Conservation (phyloP, 371 early-diverging fungal genomes). For the Thermomucor indicae-seudaticae region DNA sequence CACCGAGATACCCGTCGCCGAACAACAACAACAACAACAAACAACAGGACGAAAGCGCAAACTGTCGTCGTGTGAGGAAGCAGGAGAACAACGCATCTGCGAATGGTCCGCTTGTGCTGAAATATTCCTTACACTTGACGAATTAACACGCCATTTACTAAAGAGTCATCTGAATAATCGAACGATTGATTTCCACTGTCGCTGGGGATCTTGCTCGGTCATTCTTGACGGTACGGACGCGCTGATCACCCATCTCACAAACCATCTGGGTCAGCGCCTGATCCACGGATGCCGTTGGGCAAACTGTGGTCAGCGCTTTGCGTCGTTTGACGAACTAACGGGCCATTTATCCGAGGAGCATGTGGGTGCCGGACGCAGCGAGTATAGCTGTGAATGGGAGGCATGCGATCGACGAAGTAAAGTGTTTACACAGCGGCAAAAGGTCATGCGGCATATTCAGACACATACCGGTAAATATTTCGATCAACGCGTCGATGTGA, state of each 20-base stretch:
- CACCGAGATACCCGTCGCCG: not conserved
- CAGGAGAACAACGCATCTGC: constrained; percentile 34
- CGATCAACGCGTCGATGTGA: not conserved
- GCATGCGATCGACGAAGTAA: constrained; percentile 67
- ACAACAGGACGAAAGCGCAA: not conserved
- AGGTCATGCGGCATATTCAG: constrained; percentile 83
- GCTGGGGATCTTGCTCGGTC: constrained; percentile 73
- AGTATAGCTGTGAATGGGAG: constrained; percentile 81
- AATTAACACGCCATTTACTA: constrained; percentile 77
- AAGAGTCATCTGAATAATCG: constrained; percentile 62
- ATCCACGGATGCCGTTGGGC: constrained; percentile 62
- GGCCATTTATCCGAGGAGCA: constrained; percentile 74
- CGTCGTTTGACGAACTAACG: constrained; percentile 63
- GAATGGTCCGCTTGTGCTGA: constrained; percentile 83
- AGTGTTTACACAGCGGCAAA: constrained; percentile 73
- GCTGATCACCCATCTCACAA: constrained; percentile 63
- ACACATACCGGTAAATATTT: constrained; percentile 57
- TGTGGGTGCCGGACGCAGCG: constrained; percentile 64
- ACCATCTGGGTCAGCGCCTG: constrained; percentile 44
- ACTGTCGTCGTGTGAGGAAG: not conserved
- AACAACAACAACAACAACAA: not conserved
- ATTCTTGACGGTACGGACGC: constrained; percentile 52
- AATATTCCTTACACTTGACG: constrained; percentile 65
- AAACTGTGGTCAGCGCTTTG: constrained; percentile 50
- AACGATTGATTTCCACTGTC: constrained; percentile 52